Evolutionary conservation across 2,329 filamentous ascomycete species (phyloP), one percentile per base, ranked within the genome.

Genomic region (Xylariaceae sp.): DNA sequence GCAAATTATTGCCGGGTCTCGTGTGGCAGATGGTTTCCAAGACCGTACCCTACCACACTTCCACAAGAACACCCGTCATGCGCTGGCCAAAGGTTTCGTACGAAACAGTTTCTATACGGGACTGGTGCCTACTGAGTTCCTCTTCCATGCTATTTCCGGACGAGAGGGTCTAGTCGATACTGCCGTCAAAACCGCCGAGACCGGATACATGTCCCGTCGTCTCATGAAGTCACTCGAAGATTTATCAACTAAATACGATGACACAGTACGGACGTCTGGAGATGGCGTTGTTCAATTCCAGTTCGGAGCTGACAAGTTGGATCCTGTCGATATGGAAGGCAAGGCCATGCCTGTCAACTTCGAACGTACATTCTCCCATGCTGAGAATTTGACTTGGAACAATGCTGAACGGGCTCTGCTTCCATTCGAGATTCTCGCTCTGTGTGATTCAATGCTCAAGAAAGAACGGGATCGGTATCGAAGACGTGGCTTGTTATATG

Each of bases 91-190:
- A 73, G 94, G 94, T 65, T 99, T 99, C 77, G 93, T 99, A 53
- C 85, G 87, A 62, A 97, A 97, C 77, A 97, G 92, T 77, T 99
- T 99, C 81, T 99, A 96, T 74, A 90, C 90, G 0, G 94, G 94
- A 1, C 79, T 99, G 0, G 82, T 88, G 1, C 93, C 94, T 1
- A 92, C 90, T 0, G 94, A 99, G 70, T 97, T 99, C 74, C 83
- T 97, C 59, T 97, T 99, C 76, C 94, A 99, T 83, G 94, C 94
- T 66, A 97, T 97, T 77, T 96, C 92, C 69, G 94, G 94, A 68
- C 89, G 94, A 85, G 94, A 97, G 84, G 94, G 94, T 85, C 79
- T 99, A 66, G 92, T 99, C 70, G 94, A 99, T 83, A 99, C 94
- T 1, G 94, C 94, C 62, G 94, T 97, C 77, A 99, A 99, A 79